Evolutionary conservation across 1,284 basidiomycete genomes (phyloP).

Genomic region (Afroboletus lepidellus): DNA sequence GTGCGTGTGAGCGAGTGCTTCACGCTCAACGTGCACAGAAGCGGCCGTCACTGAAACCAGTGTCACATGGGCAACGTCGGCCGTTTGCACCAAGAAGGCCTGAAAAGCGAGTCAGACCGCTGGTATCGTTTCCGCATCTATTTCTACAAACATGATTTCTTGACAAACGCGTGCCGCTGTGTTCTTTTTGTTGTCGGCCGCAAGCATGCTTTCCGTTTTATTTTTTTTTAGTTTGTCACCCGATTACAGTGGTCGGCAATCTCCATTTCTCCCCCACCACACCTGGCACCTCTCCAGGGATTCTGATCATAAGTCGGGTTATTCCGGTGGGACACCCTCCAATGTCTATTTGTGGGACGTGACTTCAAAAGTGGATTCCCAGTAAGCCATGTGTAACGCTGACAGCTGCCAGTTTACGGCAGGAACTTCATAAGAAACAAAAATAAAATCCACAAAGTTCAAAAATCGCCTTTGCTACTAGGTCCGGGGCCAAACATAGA

Average conservation of each 20-base stretch:
- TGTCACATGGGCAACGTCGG: background rate
- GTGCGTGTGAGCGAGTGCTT: background rate
- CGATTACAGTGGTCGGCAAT: background rate
- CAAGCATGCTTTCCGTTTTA: background rate
- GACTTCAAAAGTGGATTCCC: no score
- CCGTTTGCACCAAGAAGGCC: background rate
- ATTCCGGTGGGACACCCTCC: no score
- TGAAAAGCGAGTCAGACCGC: background rate
- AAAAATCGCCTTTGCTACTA: no score
- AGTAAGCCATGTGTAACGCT: no score
- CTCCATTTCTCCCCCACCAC: background rate
- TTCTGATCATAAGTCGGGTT: no score
- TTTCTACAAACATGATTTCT: background rate
- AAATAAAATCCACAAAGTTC: no score
- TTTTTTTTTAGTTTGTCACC: background rate
- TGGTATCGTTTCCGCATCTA: background rate
- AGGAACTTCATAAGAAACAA: no score
- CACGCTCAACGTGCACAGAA: background rate
- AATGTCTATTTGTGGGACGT: no score
- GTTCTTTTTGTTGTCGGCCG: background rate
- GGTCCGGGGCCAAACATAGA: background rate
- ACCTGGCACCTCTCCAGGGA: no score
- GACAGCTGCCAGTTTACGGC: no score
- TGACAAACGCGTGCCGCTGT: constrained; percentile 7
- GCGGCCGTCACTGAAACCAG: background rate